Conservation (phyloP, 2,329 filamentous ascomycete genomes). For the Colletotrichum scovillei region DNA sequence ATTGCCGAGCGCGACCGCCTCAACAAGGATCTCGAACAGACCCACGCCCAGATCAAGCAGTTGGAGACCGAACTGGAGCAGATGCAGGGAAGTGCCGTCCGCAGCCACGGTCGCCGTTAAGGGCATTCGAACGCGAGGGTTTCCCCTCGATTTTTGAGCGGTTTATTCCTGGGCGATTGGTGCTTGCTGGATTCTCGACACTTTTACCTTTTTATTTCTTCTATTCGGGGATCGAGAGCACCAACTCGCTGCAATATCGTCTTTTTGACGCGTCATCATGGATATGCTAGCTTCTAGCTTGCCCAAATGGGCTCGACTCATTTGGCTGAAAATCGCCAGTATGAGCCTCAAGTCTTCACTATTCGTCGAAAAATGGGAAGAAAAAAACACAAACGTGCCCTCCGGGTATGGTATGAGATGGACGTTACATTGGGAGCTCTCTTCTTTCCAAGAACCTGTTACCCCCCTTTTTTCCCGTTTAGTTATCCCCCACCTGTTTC, state of each 20-base stretch:
- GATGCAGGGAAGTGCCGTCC: conserved; percentile 90
- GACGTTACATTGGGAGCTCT: conserved; percentile 27
- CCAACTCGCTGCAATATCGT: conserved; percentile 1
- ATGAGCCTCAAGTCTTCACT: not conserved
- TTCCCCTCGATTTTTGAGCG: conserved; percentile 22
- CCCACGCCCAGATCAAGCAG: conserved; percentile 93
- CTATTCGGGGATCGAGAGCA: conserved; percentile 20
- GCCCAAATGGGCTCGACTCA: not conserved
- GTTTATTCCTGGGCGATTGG: conserved; percentile 39
- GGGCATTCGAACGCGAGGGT: not conserved
- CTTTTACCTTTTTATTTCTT: conserved; percentile 38
- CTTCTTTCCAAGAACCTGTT: conserved; percentile 36
- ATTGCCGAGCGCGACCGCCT: conserved; percentile 98
- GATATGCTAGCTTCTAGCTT: conserved; percentile 26
- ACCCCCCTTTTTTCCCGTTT: conserved; percentile 32
- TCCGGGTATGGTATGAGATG: conserved; percentile 13
- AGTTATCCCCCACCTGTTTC: conserved; percentile 38
- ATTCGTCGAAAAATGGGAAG: not conserved
- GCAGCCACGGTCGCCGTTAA: conserved; percentile 94
- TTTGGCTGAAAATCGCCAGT: conserved; percentile 3
- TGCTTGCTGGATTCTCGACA: conserved; percentile 37
- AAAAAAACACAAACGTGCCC: not conserved
- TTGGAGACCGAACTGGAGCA: conserved; percentile 92
- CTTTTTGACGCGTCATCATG: conserved; percentile 15
- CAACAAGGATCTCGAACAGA: conserved; percentile 99